These are phyloP conservation scores for Isoetes taiwanensis DNA, from an alignment of 75 land plant genomes.

Conservation along the genomic window DNA sequence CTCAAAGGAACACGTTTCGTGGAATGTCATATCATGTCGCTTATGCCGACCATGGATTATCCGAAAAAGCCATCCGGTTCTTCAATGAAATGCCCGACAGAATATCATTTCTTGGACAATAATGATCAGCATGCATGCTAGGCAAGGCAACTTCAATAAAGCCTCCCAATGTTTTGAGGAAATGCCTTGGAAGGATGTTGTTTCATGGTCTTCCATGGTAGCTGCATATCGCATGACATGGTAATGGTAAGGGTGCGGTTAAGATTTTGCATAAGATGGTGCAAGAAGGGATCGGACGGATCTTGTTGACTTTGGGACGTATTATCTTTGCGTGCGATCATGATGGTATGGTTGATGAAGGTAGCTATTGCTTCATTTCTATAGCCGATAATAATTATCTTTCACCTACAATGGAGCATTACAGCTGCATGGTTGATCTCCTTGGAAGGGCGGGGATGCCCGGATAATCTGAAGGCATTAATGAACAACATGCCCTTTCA, in stretches of 20 bases:
- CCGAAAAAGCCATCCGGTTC: too few relatives aligned
- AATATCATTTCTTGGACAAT: too few relatives aligned
- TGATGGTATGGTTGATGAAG: background rate
- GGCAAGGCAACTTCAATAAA: too few relatives aligned
- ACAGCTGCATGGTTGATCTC: background rate
- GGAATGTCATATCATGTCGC: too few relatives aligned
- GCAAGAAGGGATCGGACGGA: background rate
- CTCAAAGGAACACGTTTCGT: too few relatives aligned
- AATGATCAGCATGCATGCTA: too few relatives aligned
- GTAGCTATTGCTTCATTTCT: background rate
- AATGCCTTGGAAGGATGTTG: too few relatives aligned
- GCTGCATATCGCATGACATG: too few relatives aligned
- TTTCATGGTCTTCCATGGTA: too few relatives aligned
- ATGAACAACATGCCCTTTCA: constrained; percentile 12
- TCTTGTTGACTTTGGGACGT: background rate
- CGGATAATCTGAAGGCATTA: background rate
- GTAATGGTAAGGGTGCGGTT: background rate
- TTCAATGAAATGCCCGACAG: too few relatives aligned
- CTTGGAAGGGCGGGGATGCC: background rate
- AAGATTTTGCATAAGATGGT: background rate
- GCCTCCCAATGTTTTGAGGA: too few relatives aligned
- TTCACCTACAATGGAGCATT: background rate
- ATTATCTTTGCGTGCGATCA: background rate
- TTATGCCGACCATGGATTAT: too few relatives aligned
- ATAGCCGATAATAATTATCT: background rate